Base-by-base conservation (phyloP, 768 basidiomycete species). In the Thelephora aurantiotincta region DNA sequence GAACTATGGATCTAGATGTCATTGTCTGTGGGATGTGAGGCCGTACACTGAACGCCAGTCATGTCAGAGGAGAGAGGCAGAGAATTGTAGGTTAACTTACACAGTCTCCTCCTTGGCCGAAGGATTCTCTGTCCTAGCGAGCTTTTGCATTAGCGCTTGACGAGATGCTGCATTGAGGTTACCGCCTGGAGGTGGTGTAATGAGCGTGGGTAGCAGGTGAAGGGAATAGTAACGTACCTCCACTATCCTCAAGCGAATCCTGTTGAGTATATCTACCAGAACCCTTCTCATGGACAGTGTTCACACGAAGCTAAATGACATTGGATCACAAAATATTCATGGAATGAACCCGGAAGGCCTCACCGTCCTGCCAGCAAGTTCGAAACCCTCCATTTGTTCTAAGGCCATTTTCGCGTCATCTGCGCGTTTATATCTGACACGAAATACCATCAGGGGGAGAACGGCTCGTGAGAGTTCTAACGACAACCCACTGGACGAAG, bases 121-220 rank as follows among this genome's bases (percentile, higher is more conserved):
- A 44, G 79, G 64, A 41, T 75, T 70, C 58, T 89, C 86, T 67
- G 80, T 87, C 72, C 96, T 90, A 65, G 96, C 92, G 77, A 99
- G 88, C 80, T 98, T 99, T 70, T 93, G 90, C 96, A 99, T 99
- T 72, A 99, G 89, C 65, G 91, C 89, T 74, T 96, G 92, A 69
- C 96, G 88, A 62, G 91, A 90, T 60, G 87, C 88, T 73, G 88
- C 88, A 72, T 96, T 96, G 73, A 96, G 78, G 76, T 90, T 90
- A 87, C 87, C 88, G 66, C 86, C 90, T 93, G 60, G 1, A 50
- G 16, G 33, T 38, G 45, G 20, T n/a, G 18, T 9, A 36, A 36
- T 45, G 13, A 45, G 18, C 11, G 26, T 4, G 13, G 20, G 3
- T n/a, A 42, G 13, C 33, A 18, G 14, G 47, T 60, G 16, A 59